These are phyloP conservation scores for Ogataea minuta DNA, from an alignment of 805 yeast genomes.

Conservation along the genomic window DNA sequence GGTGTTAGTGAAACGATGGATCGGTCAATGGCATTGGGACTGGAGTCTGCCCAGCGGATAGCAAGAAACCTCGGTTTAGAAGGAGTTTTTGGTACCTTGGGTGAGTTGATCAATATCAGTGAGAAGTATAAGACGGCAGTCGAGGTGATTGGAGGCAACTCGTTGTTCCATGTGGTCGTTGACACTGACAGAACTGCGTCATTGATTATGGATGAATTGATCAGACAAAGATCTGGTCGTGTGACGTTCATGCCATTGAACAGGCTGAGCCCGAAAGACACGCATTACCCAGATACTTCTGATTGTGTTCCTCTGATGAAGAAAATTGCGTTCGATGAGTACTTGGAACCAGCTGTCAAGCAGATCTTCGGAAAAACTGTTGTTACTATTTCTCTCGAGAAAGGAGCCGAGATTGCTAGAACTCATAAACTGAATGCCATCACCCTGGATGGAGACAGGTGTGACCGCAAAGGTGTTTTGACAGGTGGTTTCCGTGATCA, in stretches of 20 bases:
- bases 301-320: conserved; percentile 76
- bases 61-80: conserved; percentile 54
- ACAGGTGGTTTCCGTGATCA: conserved; percentile 86
- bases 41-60: conserved; percentile 66
- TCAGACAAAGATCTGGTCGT: conserved; percentile 70
- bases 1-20: conserved; percentile 72
- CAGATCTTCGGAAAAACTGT: conserved; percentile 82
- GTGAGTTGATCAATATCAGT: conserved; percentile 77
- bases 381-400: conserved; percentile 66
- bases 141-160: conserved; percentile 85
- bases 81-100: conserved; percentile 79
- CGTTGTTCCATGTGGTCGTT: conserved; percentile 85
- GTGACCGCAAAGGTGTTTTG: conserved; percentile 78
- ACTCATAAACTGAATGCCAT: conserved; percentile 66
- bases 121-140: conserved; percentile 82
- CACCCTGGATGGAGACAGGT: conserved; percentile 89
- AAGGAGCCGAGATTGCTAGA: conserved; percentile 67
- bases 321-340: conserved; percentile 62
- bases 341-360: conserved; percentile 61
- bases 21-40: conserved; percentile 64
- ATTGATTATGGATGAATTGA: conserved; percentile 70
- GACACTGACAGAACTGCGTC: conserved; percentile 85
- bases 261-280: conserved; percentile 46
- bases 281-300: conserved; percentile 59
- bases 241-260: conserved; percentile 91